Evolutionary conservation across 352 stramenopile species (phyloP).

Genomic region (Globisporangium lucens): DNA sequence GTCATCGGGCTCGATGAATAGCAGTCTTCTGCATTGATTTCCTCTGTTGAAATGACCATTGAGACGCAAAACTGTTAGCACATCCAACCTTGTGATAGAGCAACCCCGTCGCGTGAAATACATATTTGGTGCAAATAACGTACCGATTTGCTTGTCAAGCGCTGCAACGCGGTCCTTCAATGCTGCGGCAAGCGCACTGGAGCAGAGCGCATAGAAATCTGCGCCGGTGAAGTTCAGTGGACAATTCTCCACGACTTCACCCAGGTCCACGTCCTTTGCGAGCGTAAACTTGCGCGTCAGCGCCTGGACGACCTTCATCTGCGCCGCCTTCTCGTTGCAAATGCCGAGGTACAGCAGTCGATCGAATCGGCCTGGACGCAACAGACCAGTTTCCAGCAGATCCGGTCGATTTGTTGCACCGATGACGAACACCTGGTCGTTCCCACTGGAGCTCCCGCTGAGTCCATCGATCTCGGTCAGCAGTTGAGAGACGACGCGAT

Average conservation of each 20-base stretch:
- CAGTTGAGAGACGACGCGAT: conserved; percentile 95
- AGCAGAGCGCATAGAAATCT: conserved; percentile 84
- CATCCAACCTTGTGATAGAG: not conserved
- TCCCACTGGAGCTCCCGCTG: conserved; percentile 41
- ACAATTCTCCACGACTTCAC: conserved; percentile 55
- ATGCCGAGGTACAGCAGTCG: conserved; percentile 82
- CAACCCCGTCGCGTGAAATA: not conserved
- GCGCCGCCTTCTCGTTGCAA: conserved; percentile 63
- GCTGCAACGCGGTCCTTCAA: conserved; percentile 73
- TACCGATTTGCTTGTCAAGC: conserved; percentile 64
- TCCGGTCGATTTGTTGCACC: conserved; percentile 96
- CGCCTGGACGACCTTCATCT: conserved; percentile 82
- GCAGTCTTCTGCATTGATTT: conserved; percentile 72
- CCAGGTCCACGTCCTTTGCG: conserved; percentile 52
- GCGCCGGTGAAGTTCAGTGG: conserved; percentile 78
- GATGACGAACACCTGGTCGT: conserved; percentile 93
- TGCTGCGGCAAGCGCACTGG: conserved; percentile 65
- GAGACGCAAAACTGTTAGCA: not conserved
- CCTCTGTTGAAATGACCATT: conserved; percentile 27
- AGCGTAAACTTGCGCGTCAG: conserved; percentile 81
- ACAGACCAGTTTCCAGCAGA: conserved; percentile 92
- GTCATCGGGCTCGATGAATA: conserved; percentile 78
- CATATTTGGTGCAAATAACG: conserved; percentile 7
- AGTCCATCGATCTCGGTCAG: conserved; percentile 93
- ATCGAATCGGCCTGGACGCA: conserved; percentile 92